A percentile compares a stretch with the other conserved stretches of the same genome.
These are phyloP conservation scores for Parvularia atlantis DNA, from an alignment of 78 protist genomes.

Conservation along the genomic window DNA sequence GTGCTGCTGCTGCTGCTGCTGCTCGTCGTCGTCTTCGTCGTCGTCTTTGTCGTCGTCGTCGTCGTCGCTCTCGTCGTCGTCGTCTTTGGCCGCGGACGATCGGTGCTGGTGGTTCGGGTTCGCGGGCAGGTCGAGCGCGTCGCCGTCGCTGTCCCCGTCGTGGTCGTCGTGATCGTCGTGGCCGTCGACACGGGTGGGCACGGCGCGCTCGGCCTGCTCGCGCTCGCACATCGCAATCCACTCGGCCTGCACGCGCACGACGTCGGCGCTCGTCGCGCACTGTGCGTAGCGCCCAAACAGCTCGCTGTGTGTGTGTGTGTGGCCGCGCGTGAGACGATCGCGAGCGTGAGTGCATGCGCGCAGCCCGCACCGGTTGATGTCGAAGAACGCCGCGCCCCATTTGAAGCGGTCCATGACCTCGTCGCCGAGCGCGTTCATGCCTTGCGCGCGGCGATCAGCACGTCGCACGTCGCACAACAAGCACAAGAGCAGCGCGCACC, in stretches of 20 bases:
- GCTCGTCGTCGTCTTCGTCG: no score
- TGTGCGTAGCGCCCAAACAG: not conserved
- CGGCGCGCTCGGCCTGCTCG: no score
- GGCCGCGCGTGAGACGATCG: not conserved
- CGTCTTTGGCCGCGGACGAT: no score
- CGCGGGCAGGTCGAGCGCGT: no score
- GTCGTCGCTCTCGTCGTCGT: no score
- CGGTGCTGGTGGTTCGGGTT: no score
- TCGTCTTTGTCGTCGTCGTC: no score
- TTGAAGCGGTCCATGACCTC: constrained; percentile 58
- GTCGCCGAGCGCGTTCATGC: constrained; percentile 48
- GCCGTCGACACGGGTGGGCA: no score
- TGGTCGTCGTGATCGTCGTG: no score
- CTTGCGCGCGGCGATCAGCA: not conserved
- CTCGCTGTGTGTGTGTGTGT: not conserved
- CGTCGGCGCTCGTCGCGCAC: not conserved
- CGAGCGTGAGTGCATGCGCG: not conserved
- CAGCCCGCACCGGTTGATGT: constrained; percentile 38
- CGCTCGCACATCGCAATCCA: no score
- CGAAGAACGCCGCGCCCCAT: constrained; percentile 81
- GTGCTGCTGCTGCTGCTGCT: no score
- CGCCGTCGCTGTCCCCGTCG: no score
- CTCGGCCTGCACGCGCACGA: not conserved
- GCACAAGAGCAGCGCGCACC: not conserved
- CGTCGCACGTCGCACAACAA: not conserved